A percentile compares a stretch with the other conserved stretches of the same genome.
These are phyloP conservation scores for Coniochaeta sp. DNA, from an alignment of 2,329 filamentous ascomycete genomes.

Conservation along the genomic window DNA sequence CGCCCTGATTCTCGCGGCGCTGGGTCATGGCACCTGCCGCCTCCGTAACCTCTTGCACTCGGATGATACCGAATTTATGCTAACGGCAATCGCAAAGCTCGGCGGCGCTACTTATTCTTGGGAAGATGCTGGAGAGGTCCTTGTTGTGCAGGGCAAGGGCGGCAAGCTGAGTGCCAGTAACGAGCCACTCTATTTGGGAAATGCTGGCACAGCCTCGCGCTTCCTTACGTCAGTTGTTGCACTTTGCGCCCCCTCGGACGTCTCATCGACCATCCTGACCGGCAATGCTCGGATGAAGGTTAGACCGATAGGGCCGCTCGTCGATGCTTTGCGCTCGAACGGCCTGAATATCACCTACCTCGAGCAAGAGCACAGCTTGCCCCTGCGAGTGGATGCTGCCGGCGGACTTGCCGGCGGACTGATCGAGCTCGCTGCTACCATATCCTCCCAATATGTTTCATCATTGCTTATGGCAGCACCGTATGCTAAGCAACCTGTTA, in stretches of 20 bases:
- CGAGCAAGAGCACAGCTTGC: slow-evolving; percentile 75
- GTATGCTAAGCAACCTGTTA: slow-evolving; percentile 91
- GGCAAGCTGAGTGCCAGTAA: slow-evolving; percentile 71
- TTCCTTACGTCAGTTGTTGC: slow-evolving; percentile 91
- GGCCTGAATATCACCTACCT: slow-evolving; percentile 83
- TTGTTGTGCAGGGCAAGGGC: slow-evolving; percentile 87
- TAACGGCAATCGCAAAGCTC: slow-evolving; percentile 79
- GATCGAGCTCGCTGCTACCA: slow-evolving; percentile 87
- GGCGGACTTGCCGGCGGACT: slow-evolving; percentile 77
- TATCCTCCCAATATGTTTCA: slow-evolving; percentile 98
- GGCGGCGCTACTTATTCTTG: slow-evolving; percentile 84
- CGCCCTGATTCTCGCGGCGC: slow-evolving; percentile 85
- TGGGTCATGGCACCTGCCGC: slow-evolving; percentile 77
- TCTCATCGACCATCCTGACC: slow-evolving; percentile 70
- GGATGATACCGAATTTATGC: slow-evolving; percentile 95
- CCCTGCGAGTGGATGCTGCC: slow-evolving; percentile 73
- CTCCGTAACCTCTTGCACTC: slow-evolving; percentile 92
- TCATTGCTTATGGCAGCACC: slow-evolving; percentile 95
- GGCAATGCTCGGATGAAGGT: slow-evolving; percentile 96
- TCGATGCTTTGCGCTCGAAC: slow-evolving; percentile 81
- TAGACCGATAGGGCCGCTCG: slow-evolving; percentile 84
- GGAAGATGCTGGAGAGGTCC: slow-evolving; percentile 88
- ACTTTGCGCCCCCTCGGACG: slow-evolving; percentile 61
- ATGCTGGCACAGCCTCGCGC: slow-evolving; percentile 90
- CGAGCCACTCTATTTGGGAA: slow-evolving; percentile 82